Conservation (phyloP, 139 green algal genomes). For the Zygnema circumcarinatum region DNA sequence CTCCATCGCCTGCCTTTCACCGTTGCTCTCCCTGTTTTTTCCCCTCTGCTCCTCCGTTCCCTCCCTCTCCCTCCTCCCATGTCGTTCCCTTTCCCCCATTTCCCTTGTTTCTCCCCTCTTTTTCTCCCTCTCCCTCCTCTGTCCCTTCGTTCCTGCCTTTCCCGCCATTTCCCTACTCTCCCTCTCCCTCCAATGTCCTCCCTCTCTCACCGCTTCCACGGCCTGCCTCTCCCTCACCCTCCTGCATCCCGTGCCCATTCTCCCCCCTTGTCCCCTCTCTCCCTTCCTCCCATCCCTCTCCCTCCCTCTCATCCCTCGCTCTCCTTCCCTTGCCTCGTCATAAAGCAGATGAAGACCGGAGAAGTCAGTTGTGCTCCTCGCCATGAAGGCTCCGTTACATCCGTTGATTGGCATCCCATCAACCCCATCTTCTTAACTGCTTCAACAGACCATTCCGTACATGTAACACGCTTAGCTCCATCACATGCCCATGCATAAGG, state of each 20-base stretch:
- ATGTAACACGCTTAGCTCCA: not conserved
- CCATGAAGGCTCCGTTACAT: not conserved
- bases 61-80: not conserved
- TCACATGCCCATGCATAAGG: not conserved
- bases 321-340: not conserved
- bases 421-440: not conserved
- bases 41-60: too few relatives aligned
- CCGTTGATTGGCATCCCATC: slow-evolving; percentile 34
- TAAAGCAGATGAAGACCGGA: slow-evolving; percentile 10
- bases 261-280: not conserved
- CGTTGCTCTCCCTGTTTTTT: too few relatives aligned
- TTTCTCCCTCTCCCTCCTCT: too few relatives aligned
- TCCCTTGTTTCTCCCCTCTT: not conserved
- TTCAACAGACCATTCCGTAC: slow-evolving; percentile 15
- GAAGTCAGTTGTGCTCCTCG: not conserved
- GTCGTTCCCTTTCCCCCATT: not conserved
- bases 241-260: too few relatives aligned
- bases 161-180: too few relatives aligned
- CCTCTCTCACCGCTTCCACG: too few relatives aligned
- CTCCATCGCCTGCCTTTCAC: not conserved
- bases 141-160: too few relatives aligned
- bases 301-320: not conserved
- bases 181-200: too few relatives aligned
- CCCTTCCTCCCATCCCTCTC: too few relatives aligned
- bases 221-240: too few relatives aligned